These are phyloP conservation scores for Candida boleticola DNA, from an alignment of 805 yeast genomes.

Conservation along the genomic window DNA sequence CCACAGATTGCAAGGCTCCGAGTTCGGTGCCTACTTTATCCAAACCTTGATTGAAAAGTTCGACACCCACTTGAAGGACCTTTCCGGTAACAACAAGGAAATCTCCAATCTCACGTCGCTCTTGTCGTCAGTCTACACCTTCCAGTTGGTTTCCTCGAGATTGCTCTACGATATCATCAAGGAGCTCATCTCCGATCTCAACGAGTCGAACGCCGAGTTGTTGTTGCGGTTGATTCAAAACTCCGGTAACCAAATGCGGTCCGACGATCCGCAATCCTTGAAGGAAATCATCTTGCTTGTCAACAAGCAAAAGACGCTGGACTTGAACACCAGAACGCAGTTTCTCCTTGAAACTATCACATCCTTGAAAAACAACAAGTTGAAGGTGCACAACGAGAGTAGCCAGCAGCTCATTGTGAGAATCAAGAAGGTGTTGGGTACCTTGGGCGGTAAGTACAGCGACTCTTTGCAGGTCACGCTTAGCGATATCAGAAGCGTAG, in stretches of 20 bases:
- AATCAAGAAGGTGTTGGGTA: slow-evolving; percentile 62
- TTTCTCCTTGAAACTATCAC: slow-evolving; percentile 84
- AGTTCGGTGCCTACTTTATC: slow-evolving; percentile 82
- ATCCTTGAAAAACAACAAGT: slow-evolving; percentile 81
- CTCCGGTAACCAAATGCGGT: slow-evolving; percentile 80
- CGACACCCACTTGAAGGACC: slow-evolving; percentile 37
- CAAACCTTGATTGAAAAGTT: slow-evolving; percentile 77
- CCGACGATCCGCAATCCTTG: slow-evolving; percentile 85
- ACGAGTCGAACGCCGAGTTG: slow-evolving; percentile 75
- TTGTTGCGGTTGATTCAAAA: slow-evolving; percentile 68
- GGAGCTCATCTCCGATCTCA: slow-evolving; percentile 50
- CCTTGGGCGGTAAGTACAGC: slow-evolving; percentile 42
- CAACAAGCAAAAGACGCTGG: slow-evolving; percentile 42
- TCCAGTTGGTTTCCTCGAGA: slow-evolving; percentile 72
- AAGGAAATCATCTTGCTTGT: slow-evolving; percentile 70
- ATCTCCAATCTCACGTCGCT: slow-evolving; percentile 69
- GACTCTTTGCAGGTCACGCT: slow-evolving; percentile 86
- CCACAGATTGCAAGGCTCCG: slow-evolving; percentile 77
- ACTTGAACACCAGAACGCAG: slow-evolving; percentile 61
- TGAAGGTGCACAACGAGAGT: slow-evolving; percentile 53
- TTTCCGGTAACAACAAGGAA: slow-evolving; percentile 35
- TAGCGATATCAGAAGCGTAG: slow-evolving; percentile 75
- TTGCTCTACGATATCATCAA: slow-evolving; percentile 76
- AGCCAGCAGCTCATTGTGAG: slow-evolving; percentile 53
- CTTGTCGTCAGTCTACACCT: slow-evolving; percentile 70